Evolutionary conservation across 768 basidiomycete genomes (phyloP), one percentile per base, ranked within the genome.

Genomic region (Hirschioporus abietinus): DNA sequence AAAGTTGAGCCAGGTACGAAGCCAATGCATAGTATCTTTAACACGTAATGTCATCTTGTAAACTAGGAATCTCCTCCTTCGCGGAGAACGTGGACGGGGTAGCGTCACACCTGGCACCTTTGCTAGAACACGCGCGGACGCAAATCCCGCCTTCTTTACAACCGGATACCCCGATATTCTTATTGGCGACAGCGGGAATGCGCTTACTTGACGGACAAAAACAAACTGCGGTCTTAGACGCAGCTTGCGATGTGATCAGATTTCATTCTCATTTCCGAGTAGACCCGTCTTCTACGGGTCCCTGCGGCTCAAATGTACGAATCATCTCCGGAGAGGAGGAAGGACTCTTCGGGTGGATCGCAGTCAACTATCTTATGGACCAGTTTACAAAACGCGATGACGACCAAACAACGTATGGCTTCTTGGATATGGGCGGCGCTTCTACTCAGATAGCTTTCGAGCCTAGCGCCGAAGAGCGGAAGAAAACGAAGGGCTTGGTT

Each of bases 401-500:
- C 64, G 83, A 86, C 74, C 84, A 82, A 63, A 93, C 93, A 23
- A 98, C 96, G 4, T 99, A 94, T 73, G 97, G 97, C 6, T 99
- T 99, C 76, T 81, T 99, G 70, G 97, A 99, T 75, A 99, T 99
- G 97, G 97, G 97, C 64, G 96, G 97, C 26, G 97, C 97, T 20
- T 98, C 96, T 17, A 99, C 96, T 8, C 97, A 99, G 77, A 96
- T 99, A 68, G 97, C 97, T 12, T 99, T 99, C 73, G 95, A 98
- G 73, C 97, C 97, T 0, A 84, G 84, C 58, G 70, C 73, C 23
- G 75, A 79, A 7, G 88, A 87, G 66, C 83, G 84, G 67, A 76
- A 81, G 68, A 82, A 84, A 65, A 76, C 84, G 36, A 85, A 87
- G 64, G 84, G 88, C 65, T 81, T 99, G 20, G 85, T 91, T 36